Conservation (phyloP, 495 filamentous ascomycete species). For the Astrothelium macrocarpum region DNA sequence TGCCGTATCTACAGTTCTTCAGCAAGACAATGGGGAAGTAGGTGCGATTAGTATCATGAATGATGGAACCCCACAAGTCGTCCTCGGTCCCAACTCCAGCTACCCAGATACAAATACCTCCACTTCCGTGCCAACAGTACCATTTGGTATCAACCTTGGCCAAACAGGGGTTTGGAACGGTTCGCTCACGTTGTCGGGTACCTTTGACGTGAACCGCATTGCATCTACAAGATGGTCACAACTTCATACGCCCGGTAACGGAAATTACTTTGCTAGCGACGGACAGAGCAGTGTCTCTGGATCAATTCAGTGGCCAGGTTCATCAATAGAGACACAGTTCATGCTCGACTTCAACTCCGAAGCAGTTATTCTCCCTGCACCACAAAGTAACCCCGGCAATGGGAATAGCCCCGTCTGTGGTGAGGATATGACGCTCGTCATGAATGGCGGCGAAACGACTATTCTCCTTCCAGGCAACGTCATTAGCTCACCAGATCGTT, state of each 20-base stretch:
- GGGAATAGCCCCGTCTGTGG: not conserved
- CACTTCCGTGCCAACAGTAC: not conserved
- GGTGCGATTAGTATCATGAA: not conserved
- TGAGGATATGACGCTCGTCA: not conserved
- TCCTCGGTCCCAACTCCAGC: not conserved
- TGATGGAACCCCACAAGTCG: not conserved
- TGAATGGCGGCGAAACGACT: not conserved
- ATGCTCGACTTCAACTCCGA: not conserved
- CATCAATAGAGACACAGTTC: not conserved
- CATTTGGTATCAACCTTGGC: slow-evolving; percentile 2
- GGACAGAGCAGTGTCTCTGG: not conserved
- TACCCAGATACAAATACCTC: not conserved
- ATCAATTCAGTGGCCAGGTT: not conserved
- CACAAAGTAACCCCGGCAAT: not conserved
- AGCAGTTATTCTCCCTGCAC: not conserved
- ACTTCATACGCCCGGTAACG: not conserved
- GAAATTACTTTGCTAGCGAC: not conserved
- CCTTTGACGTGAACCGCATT: slow-evolving; percentile 1
- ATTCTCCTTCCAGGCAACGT: not conserved
- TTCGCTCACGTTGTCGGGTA: not conserved
- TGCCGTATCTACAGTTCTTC: not conserved
- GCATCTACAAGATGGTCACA: not conserved
- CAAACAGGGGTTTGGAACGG: not conserved
- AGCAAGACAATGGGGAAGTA: not conserved
- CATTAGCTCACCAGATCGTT: not conserved